Percentiles rank a stretch among this genome's conserved stretches.
These are phyloP conservation scores for Neofusicoccum parvum DNA, from an alignment of 2,329 filamentous ascomycete species.

Conservation along the genomic window DNA sequence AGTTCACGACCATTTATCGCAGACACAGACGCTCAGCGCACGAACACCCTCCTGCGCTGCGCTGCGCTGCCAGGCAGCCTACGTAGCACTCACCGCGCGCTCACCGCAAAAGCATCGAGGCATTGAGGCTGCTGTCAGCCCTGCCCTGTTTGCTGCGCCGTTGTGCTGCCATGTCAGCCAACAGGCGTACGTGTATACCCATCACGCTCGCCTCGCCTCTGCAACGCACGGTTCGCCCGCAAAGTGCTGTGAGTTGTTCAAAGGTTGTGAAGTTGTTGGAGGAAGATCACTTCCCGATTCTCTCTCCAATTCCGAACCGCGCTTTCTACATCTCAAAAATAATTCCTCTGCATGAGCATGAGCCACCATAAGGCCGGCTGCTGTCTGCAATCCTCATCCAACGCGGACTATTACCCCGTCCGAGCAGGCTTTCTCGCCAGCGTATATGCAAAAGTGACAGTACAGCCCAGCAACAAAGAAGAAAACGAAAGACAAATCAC, in stretches of 20 bases:
- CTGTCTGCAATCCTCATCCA: neutral
- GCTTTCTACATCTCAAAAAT: constrained; percentile 4
- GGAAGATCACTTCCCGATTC: neutral
- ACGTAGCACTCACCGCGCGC: neutral
- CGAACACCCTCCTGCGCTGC: neutral
- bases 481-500: neutral
- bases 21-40: neutral
- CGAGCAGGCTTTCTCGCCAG: neutral
- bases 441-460: constrained; percentile 1
- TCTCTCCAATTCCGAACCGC: neutral
- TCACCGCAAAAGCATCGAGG: too few species aligned
- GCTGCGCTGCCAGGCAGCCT: neutral
- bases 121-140: too few species aligned
- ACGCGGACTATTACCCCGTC: neutral
- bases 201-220: too few species aligned
- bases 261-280: neutral
- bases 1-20: neutral
- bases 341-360: neutral
- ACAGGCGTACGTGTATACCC: too few species aligned
- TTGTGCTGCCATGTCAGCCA: too few species aligned
- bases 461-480: neutral
- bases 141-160: too few species aligned
- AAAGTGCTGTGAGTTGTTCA: neutral
- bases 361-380: neutral
- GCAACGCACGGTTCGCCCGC: constrained; percentile 3